Evolutionary conservation across 2,329 filamentous ascomycete genomes (phyloP).

Genomic region (Penicillium sp.): DNA sequence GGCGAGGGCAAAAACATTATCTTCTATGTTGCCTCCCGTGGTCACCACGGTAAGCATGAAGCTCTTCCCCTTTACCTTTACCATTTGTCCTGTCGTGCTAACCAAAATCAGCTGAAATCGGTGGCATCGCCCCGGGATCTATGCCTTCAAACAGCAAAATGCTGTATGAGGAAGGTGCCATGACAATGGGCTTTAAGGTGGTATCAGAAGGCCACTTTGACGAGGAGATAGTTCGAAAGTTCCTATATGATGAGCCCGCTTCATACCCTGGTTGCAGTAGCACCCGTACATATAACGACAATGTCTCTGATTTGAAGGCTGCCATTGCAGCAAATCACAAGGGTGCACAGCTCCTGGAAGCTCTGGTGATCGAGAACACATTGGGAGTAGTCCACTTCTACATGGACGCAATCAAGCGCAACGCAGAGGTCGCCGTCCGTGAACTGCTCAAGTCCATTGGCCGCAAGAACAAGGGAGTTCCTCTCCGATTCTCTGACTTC

Average conservation of each 20-base stretch:
- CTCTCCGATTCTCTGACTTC: slow-evolving; percentile 63
- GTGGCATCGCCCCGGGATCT: slow-evolving; percentile 75
- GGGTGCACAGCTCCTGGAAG: slow-evolving; percentile 39
- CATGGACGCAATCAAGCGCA: slow-evolving; percentile 59
- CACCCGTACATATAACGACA: slow-evolving; percentile 60
- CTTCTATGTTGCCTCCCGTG: slow-evolving; percentile 70
- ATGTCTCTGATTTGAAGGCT: slow-evolving; percentile 49
- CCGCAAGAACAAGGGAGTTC: slow-evolving; percentile 59
- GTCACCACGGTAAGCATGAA: slow-evolving; percentile 58
- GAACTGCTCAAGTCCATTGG: slow-evolving; percentile 34
- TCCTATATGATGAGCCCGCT: slow-evolving; percentile 68
- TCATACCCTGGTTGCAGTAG: slow-evolving; percentile 70
- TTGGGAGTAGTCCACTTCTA: slow-evolving; percentile 40
- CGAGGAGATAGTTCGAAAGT: slow-evolving; percentile 66
- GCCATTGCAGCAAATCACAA: slow-evolving; percentile 48
- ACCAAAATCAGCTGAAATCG: slow-evolving; percentile 65
- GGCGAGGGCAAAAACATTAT: slow-evolving; percentile 43
- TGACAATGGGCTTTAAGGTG: slow-evolving; percentile 62
- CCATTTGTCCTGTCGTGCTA: neutral
- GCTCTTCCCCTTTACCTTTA: neutral
- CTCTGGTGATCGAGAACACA: slow-evolving; percentile 37
- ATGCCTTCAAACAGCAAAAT: slow-evolving; percentile 64
- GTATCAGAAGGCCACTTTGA: slow-evolving; percentile 72
- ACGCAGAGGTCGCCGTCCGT: slow-evolving; percentile 70
- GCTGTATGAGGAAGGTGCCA: slow-evolving; percentile 51